Base-by-base conservation (phyloP, 176 grass and related monocot species). In the sorghum (Sorghum bicolor) region DNA sequence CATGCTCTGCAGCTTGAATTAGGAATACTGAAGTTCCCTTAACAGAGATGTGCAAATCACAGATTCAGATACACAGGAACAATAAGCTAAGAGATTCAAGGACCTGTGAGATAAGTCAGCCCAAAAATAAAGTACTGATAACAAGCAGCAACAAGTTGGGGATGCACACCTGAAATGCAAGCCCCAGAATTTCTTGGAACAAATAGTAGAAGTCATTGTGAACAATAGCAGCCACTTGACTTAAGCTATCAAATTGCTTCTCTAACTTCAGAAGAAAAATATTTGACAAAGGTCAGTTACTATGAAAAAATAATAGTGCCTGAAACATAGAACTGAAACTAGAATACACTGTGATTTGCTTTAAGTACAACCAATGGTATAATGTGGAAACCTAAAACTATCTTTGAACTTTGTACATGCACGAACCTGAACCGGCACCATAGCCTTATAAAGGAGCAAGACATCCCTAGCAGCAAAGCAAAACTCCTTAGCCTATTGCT, bases 181-280 rank as follows among this genome's bases (percentile, higher is more conserved):
- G 89, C 71, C 93, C 96, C 78, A 98, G 83, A 92, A 94, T 83
- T 92, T 98, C 93, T 86, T 98, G 89, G 32, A 91, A 92, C 65
- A 98, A 72, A 89, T 98, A 76, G 77, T 87, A 90, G 61, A 91
- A 90, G 48, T 98, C 96, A 4, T 98, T 95, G 84, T 98, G 82
- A 82, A 98, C 75, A 77, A 94, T 90, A 71, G 89, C 85, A 74
- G 96, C 93, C 64, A 95, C 91, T 79, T 93, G 96, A 87, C 84
- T 95, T 66, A 98, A 75, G 61, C 80, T 87, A 74, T 86, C 41
- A 34, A 95, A 80, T 63, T 93, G 87, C 87, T 94, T 95, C 87
- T 88, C 96, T 83, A 98, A 85, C 93, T 98, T 88, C 86, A 94
- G 45, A 16, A 53, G 66, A 82, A 80, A 36, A 50, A 76, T 10